Conservation (phyloP, 192 early-diverging fungal species). For the Diversispora epigaea region DNA sequence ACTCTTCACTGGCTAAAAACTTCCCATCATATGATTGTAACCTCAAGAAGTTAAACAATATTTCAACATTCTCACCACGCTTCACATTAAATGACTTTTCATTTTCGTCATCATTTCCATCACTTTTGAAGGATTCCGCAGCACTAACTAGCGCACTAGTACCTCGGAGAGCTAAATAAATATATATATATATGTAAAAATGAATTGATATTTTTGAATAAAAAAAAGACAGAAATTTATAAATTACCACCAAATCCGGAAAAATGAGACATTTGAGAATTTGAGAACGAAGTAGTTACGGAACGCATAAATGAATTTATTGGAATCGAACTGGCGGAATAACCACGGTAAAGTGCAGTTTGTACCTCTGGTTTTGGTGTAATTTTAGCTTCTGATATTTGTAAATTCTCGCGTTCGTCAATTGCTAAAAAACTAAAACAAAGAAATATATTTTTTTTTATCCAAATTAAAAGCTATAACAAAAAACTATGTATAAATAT, state of each 20-base stretch:
- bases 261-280: too few species aligned
- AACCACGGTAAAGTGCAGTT: too few species aligned
- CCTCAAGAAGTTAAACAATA: background rate
- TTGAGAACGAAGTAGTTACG: too few species aligned
- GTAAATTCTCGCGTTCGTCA: background rate
- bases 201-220: too few species aligned
- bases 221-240: too few species aligned
- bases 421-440: constrained; percentile 22
- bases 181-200: too few species aligned
- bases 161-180: too few species aligned
- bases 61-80: background rate
- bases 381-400: background rate
- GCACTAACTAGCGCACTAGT: too few species aligned
- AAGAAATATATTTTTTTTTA: background rate
- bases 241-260: too few species aligned
- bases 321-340: too few species aligned
- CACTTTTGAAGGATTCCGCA: too few species aligned
- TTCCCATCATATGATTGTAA: constrained; percentile 32
- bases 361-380: background rate
- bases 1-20: background rate
- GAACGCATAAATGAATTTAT: too few species aligned
- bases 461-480: background rate
- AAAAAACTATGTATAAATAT: background rate
- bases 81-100: background rate
- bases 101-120: background rate